Conservation (phyloP, 805 yeast genomes). For the Huiozyma sinensis region DNA sequence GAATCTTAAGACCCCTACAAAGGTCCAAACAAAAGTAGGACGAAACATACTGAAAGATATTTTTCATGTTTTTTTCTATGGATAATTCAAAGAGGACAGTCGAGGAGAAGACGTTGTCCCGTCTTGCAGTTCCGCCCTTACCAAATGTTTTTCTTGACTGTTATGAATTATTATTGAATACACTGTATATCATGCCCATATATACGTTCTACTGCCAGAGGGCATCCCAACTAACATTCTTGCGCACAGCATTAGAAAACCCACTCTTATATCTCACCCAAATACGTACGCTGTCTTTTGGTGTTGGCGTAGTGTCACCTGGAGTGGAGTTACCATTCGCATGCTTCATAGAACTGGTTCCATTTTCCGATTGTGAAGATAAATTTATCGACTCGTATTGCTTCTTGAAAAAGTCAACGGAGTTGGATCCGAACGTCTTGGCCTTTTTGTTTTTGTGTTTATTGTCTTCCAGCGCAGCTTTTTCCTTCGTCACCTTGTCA, state of each 20-base stretch:
- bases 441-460: conserved; percentile 13
- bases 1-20: too few species aligned
- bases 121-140: too few species aligned
- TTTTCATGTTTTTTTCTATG: too few species aligned
- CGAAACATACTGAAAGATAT: too few species aligned
- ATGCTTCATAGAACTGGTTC: neutral
- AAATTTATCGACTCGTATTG: conserved; percentile 29
- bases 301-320: neutral
- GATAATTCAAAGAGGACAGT: too few species aligned
- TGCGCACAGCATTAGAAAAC: conserved; percentile 81
- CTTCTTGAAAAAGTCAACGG: conserved; percentile 32
- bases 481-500: conserved; percentile 11
- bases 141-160: too few species aligned
- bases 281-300: conserved; percentile 20
- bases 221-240: conserved; percentile 67
- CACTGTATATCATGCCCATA: neutral
- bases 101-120: too few species aligned
- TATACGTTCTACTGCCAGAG: conserved; percentile 30
- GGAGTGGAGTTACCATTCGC: neutral
- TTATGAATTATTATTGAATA: too few species aligned
- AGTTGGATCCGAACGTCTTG: conserved; percentile 3
- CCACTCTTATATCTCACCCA: conserved; percentile 95
- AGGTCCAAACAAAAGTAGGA: too few species aligned
- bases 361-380: neutral
- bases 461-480: conserved; percentile 12